phyloP scores from a whole-genome alignment of 306 rosid species.

The Prunus persica region DNA sequence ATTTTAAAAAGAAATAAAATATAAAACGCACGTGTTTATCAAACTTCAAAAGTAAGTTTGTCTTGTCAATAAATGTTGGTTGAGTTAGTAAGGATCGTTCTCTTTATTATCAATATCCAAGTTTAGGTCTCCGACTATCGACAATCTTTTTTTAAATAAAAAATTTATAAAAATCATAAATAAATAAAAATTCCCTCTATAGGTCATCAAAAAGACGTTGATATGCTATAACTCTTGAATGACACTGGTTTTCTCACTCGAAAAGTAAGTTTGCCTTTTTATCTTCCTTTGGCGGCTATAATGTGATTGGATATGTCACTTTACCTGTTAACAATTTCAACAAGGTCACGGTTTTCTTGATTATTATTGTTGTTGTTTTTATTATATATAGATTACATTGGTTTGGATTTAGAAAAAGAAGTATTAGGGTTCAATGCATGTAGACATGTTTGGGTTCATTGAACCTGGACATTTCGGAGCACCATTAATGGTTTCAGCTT shows the following conservation, averaged over 20 bases:
- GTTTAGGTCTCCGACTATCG: fast-evolving
- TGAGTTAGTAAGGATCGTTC: too few species aligned
- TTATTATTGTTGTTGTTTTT: neutral
- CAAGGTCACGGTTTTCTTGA: neutral
- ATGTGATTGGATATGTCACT: neutral
- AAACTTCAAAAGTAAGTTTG: neutral
- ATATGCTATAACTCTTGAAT: too few species aligned
- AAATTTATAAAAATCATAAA: too few species aligned
- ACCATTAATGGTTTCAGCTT: neutral
- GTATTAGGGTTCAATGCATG: conserved; percentile 30
- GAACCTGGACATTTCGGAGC: conserved; percentile 38
- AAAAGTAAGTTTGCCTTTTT: neutral
- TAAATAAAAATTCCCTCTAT: too few species aligned
- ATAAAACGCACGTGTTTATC: too few species aligned
- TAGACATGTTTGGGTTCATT: conserved; percentile 40
- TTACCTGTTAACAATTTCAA: neutral
- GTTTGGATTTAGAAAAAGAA: neutral
- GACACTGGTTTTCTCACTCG: too few species aligned
- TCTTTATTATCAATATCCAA: fast-evolving
- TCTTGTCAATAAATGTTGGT: fast-evolving
- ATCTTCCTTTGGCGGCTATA: conserved; percentile 5
- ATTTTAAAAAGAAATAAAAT: too few species aligned
- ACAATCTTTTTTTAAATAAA: too few species aligned
- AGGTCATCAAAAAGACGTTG: too few species aligned
- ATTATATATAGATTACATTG: neutral